Evolutionary conservation across 805 yeast genomes (phyloP), one percentile per base, ranked within the genome.

Genomic region (Wickerhamomyces hampshirensis): DNA sequence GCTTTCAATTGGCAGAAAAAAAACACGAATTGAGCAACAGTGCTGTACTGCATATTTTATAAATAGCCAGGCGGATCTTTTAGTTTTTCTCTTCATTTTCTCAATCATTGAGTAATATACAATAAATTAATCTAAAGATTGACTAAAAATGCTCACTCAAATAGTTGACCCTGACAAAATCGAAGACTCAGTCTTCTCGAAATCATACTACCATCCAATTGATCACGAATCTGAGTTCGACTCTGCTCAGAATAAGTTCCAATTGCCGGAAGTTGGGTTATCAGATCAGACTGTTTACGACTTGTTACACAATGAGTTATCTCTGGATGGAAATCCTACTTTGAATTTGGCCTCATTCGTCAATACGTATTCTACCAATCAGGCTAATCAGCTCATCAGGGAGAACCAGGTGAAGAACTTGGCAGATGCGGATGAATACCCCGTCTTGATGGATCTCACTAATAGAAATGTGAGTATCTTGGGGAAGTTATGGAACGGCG

Each of bases 341-440:
- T 68, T 88, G 57, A 88, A 89, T 58, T 62, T 88, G 58, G 97
- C 97, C 4, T 80, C 91, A 21, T 88, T 88, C 56, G 97, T 88
- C 45, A 85, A 84, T 62, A 88, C 95, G 6, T 71, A 66, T 46
- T 55, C 80, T 16, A 76, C 76, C 37, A 73, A 66, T n/a, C 59
- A 60, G 14, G 76, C 81, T 4, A 60, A 62, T 14, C 65, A 66
- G 44, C 69, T 88, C 47, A 71, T 80, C 37, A 31, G 57, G 18
- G 89, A 84, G 58, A 88, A 88, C 58, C 50, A 87, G 41, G 80
- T 84, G 48, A 88, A 89, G 68, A 88, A 88, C 60, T 67, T 88
- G 52, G 96, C 96, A 7, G 97, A 88, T 60, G 81, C 82, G 50
- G 96, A 89, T 57, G 97, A 88, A 66, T 88, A 88, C 58, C 96